Evolutionary conservation across 2,329 filamentous ascomycete species (phyloP), one percentile per base, ranked within the genome.

Genomic region (Botrytis hyacinthi): DNA sequence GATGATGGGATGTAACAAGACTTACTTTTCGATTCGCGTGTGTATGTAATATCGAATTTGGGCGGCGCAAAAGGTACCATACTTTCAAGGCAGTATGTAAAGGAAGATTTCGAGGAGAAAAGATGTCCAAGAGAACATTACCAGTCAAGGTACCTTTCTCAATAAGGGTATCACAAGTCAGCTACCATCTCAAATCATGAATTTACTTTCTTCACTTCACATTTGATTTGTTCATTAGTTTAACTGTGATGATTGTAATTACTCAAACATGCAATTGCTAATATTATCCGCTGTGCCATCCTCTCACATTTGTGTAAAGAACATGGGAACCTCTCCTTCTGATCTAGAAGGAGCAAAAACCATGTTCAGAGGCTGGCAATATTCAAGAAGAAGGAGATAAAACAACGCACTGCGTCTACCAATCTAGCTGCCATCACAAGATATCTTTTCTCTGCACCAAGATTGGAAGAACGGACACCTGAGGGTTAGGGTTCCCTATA

Each of bases 1-100:
- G 35, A 44, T 37, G 59, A 59, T 71, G 14, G 37, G 60, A 74
- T 46, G 35, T 61, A 67, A 44, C 40, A 71, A 60, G n/a, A 63
- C 62, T 70, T 60, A 54, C 37, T 68, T 44, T 72, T 60, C 40
- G 42, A 44, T 68, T n/a, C 26, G 62, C 7, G 46, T 72, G 60
- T 67, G 61, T 67, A 29, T 67, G 44, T 57, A 57, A 32, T 68
- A 29, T 68, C 26, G 35, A 69, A 69, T 57, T 51, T 57, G 37
- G 66, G 48, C n/a, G 66, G 35, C 48, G 48, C 66, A 44, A 69
- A 57, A 57, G 48, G 37, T 26, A 68, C n/a, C 37, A 32, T 69
- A 69, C 51, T 59, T 69, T 7, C 18, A 57, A 57, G 37, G 18
- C 10, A 68, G 66, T 69, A 42, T 42, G 48, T 12, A 57, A 44